Conservation (phyloP, 768 basidiomycete genomes). For the Lactifluus subvellereus region DNA sequence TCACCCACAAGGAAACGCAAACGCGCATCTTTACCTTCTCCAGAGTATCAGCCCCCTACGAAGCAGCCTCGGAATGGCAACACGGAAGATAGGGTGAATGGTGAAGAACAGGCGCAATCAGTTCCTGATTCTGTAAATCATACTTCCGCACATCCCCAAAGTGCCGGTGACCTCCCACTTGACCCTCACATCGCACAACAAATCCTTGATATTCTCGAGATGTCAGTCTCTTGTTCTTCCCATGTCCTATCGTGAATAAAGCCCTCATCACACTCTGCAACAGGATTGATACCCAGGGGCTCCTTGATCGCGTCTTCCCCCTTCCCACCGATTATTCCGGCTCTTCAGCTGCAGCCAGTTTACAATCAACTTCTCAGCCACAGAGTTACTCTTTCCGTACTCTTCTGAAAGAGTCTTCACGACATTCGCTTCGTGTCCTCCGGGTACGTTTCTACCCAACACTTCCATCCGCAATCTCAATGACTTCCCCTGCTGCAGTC, state of each 20-base stretch:
- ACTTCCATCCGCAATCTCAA: constrained; percentile 1
- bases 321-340: constrained; percentile 39
- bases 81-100: constrained; percentile 32
- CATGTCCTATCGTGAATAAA: constrained; percentile 2
- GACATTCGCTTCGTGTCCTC: constrained; percentile 50
- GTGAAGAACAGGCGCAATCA: constrained; percentile 26
- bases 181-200: constrained; percentile 41
- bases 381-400: constrained; percentile 47
- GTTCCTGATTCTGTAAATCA: constrained; percentile 19
- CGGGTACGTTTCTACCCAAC: constrained; percentile 40
- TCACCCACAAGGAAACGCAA: constrained; percentile 59
- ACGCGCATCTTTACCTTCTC: constrained; percentile 42
- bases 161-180: constrained; percentile 46
- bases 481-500: constrained; percentile 34
- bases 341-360: constrained; percentile 33
- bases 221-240: constrained; percentile 34
- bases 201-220: constrained; percentile 55
- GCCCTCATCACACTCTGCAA: constrained; percentile 11
- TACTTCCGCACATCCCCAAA: constrained; percentile 30
- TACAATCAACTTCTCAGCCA: constrained; percentile 27
- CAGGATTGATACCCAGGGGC: constrained; percentile 66
- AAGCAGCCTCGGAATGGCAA: constrained; percentile 45
- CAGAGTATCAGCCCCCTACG: constrained; percentile 43
- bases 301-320: constrained; percentile 76
- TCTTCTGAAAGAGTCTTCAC: constrained; percentile 47